phyloP scores from a whole-genome alignment of 1,284 basidiomycete species.

The Dichomitus squalens region DNA sequence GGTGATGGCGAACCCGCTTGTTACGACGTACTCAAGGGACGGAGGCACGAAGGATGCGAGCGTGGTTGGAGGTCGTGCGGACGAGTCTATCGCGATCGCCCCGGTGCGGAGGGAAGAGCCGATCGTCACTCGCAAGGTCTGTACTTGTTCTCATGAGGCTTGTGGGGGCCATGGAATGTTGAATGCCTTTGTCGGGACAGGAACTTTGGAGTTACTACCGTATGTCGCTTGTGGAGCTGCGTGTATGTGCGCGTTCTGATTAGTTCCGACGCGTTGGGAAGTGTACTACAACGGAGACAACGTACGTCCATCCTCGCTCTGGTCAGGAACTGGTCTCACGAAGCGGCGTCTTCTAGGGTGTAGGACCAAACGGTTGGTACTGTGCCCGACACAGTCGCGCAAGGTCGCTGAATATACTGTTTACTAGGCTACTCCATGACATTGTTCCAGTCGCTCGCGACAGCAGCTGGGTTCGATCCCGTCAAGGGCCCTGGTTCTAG shows the following conservation, averaged over 20 bases:
- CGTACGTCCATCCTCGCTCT: slow-evolving; percentile 38
- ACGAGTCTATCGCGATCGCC: slow-evolving; percentile 21
- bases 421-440: slow-evolving; percentile 60
- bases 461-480: slow-evolving; percentile 70
- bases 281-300: slow-evolving; percentile 77
- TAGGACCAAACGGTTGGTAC: slow-evolving; percentile 53
- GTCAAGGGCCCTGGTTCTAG: slow-evolving; percentile 65
- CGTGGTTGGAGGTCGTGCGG: not conserved
- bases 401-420: not conserved
- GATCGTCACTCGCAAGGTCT: slow-evolving; percentile 34
- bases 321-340: not conserved
- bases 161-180: not conserved
- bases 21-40: slow-evolving; percentile 6
- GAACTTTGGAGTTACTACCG: slow-evolving; percentile 79
- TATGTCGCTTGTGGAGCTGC: slow-evolving; percentile 34
- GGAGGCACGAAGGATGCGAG: slow-evolving; percentile 9
- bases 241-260: not conserved
- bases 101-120: slow-evolving; percentile 29
- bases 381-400: not conserved
- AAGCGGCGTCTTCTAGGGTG: slow-evolving; percentile 44
- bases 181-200: slow-evolving; percentile 17
- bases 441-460: slow-evolving; percentile 73
- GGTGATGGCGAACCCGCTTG: slow-evolving; percentile 3
- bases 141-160: slow-evolving; percentile 3
- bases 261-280: slow-evolving; percentile 24